Base-by-base conservation (phyloP, 2,329 filamentous ascomycete species). In the Alternaria sp. region DNA sequence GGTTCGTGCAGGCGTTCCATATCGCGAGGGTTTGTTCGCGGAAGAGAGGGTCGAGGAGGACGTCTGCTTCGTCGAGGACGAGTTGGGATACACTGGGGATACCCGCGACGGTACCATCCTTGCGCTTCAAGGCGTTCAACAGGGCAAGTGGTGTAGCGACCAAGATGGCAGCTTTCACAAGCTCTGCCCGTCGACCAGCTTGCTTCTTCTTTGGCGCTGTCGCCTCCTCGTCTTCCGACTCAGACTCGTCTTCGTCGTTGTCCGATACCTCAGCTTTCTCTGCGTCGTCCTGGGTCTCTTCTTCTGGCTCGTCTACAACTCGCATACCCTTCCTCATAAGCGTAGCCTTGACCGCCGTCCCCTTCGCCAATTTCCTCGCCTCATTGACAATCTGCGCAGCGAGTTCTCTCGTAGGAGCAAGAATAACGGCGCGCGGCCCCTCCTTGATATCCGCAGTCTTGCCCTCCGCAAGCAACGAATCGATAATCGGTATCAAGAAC, bases 21-120 rank as follows among this genome's bases (percentile, higher is more conserved):
- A 98, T 90, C 5, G 87, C 86, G 40, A 96, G 84, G 0, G 93
- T 97, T 79, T 97, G 93, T 21, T 96, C 91, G 61, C 92, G 88
- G 83, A 99, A 99, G 6, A 97, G 85, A 15, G 92, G 90, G 73
- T 98, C 94, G 11, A 99, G 87, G 6, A 99, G 89, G 13, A 98
- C 93, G 79, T 99, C 96, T 1, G 93, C 96, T 83, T 99, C 96
- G 75, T 99, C 96, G 3, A 99, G 84, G 36, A 98, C 86, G 17
- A 99, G 83, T 54, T 89, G 89, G 47, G 86, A 86, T 5, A 97
- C 90, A 1, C 87, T 86, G 0, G 92, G 88, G 6, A 97, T 80
- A 6, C 85, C 81, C 30, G 80, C 78, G 54, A 82, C 70, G 4
- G 77, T 83, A 80, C 74, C 84, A 57, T 65, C 81, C 21, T 81